These are phyloP conservation scores for Hyphodiscus hymeniophilus DNA, from an alignment of 495 filamentous ascomycete genomes.

Conservation along the genomic window DNA sequence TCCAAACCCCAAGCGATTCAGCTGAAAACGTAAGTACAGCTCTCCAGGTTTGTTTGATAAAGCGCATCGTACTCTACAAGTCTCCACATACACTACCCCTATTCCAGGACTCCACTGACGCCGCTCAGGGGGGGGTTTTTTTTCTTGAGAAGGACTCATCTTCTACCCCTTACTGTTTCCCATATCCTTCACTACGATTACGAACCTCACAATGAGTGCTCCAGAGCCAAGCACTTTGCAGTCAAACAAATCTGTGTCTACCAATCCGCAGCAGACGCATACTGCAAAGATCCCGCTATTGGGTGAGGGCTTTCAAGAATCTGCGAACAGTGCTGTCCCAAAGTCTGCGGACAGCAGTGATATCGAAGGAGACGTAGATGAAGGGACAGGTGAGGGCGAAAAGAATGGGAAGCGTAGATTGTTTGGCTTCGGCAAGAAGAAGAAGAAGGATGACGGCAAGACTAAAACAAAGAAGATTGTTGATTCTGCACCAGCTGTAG, in stretches of 20 bases:
- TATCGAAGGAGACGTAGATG: slow-evolving; percentile 5
- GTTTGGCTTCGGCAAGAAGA: slow-evolving; percentile 62
- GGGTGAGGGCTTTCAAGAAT: slow-evolving; percentile 28
- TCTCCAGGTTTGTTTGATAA: slow-evolving; percentile 6
- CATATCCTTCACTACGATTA: background rate
- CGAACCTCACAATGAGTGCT: slow-evolving; percentile 16
- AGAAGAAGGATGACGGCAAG: slow-evolving; percentile 52
- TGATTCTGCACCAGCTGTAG: slow-evolving; percentile 8
- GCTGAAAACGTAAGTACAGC: slow-evolving; percentile 12
- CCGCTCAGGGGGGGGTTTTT: slow-evolving; percentile 11
- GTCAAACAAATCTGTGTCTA: slow-evolving; percentile 14
- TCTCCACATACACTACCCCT: slow-evolving; percentile 1
- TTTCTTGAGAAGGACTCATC: no score
- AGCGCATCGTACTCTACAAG: slow-evolving; percentile 1
- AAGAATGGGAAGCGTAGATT: slow-evolving; percentile 44
- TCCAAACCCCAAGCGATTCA: background rate
- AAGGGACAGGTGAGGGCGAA: slow-evolving; percentile 7
- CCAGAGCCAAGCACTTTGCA: slow-evolving; percentile 18
- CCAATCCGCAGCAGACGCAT: slow-evolving; percentile 3
- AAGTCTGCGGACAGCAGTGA: slow-evolving; percentile 20
- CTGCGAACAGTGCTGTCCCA: slow-evolving; percentile 8
- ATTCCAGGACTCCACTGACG: slow-evolving; percentile 14
- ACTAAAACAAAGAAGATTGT: slow-evolving; percentile 25
- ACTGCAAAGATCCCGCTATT: slow-evolving; percentile 16
- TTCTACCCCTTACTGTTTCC: slow-evolving; percentile 1